A percentile compares a stretch with the other conserved stretches of the same genome.
Evolutionary conservation across 495 filamentous ascomycete species (phyloP).

Genomic region (Aspergillus affinis): DNA sequence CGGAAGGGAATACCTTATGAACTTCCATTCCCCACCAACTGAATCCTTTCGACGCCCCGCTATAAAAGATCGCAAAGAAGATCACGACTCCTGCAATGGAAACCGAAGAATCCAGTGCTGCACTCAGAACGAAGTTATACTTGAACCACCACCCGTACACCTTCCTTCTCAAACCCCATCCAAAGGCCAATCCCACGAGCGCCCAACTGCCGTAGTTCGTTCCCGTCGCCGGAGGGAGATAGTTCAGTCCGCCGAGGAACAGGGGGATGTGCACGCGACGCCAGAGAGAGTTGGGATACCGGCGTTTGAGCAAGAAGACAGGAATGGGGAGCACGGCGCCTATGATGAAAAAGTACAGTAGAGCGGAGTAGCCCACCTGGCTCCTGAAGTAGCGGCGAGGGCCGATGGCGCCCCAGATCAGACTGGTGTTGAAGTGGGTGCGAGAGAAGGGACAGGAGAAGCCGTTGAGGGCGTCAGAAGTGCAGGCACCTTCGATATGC

Average conservation of each 20-base stretch:
- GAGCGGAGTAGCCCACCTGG: conserved; percentile 50
- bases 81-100: conserved; percentile 76
- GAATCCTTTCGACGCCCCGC: conserved; percentile 56
- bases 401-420: conserved; percentile 87
- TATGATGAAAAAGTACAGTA: conserved; percentile 71
- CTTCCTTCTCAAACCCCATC: conserved; percentile 55
- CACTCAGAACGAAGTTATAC: conserved; percentile 81
- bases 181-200: conserved; percentile 72
- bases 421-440: conserved; percentile 81
- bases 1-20: conserved; percentile 46
- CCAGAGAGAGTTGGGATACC: conserved; percentile 29
- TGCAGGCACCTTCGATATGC: conserved; percentile 75
- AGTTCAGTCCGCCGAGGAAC: conserved; percentile 31
- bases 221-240: conserved; percentile 54
- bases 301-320: conserved; percentile 57
- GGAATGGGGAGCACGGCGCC: conserved; percentile 68
- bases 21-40: conserved; percentile 78
- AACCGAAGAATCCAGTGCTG: conserved; percentile 75
- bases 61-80: conserved; percentile 79
- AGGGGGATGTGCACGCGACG: conserved; percentile 27
- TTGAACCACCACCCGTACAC: conserved; percentile 75
- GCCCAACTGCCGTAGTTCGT: conserved; percentile 84
- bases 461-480: conserved; percentile 69
- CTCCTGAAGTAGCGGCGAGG: conserved; percentile 59
- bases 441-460: conserved; percentile 84